These are phyloP conservation scores for Sophora flavescens DNA, from an alignment of 306 rosid species.

Conservation along the genomic window DNA sequence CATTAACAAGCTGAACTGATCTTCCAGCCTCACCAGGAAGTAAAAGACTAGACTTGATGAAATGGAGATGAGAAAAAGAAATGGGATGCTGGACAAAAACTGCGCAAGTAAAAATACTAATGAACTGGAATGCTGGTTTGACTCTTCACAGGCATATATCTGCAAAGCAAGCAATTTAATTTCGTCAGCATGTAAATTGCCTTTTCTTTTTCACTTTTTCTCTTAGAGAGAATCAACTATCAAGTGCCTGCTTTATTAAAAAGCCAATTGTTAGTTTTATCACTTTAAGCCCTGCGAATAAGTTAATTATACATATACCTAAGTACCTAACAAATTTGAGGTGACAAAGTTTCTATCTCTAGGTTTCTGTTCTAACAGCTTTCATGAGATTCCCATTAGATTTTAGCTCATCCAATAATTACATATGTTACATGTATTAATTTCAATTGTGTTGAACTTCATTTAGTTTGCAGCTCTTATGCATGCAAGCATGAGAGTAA, in stretches of 20 bases:
- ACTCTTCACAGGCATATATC: conserved; percentile 86
- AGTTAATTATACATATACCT: not conserved
- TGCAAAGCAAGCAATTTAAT: conserved; percentile 55
- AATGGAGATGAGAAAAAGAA: conserved; percentile 94
- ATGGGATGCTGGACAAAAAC: conserved; percentile 95
- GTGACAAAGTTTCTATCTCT: not conserved
- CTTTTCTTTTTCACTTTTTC: not conserved
- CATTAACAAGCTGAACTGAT: conserved; percentile 94
- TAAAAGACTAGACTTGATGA: conserved; percentile 93
- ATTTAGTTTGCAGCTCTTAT: too few relatives aligned
- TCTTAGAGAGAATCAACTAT: not conserved
- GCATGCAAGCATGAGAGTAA: too few relatives aligned
- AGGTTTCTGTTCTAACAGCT: not conserved
- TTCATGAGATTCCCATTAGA: not conserved
- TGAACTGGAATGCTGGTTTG: conserved; percentile 87
- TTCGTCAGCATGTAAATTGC: not conserved
- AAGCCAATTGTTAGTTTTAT: not conserved
- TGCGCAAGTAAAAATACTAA: conserved; percentile 89
- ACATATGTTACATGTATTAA: too few relatives aligned
- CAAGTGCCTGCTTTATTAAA: not conserved
- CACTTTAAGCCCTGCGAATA: not conserved
- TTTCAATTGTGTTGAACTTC: too few relatives aligned
- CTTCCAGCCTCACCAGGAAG: conserved; percentile 86
- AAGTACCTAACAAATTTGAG: not conserved
- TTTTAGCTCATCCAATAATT: not conserved